Base-by-base conservation (phyloP, 345 rosid genomes). In the Eucalyptus pumila region DNA sequence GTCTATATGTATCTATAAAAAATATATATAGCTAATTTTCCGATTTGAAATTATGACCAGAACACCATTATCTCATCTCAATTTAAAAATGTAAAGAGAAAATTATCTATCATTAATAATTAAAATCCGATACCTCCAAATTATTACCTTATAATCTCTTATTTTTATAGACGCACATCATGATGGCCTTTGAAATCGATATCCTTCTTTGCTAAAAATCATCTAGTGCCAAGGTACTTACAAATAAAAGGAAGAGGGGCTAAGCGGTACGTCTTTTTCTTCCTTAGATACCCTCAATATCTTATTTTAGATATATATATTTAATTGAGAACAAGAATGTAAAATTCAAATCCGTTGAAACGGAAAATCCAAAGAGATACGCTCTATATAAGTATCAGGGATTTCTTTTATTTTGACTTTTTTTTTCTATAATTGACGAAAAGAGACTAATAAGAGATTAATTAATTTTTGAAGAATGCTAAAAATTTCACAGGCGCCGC, bases 11-110 rank as follows among this genome's bases (percentile, higher is more conserved):
- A 65, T 65, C 76, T 60, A 30, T 60, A n/a, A 2, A n/a, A 2
- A 8, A 65, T n/a, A n/a, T 65, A n/a, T n/a, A 65, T 65, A n/a
- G 76, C 40, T 15, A n/a, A 65, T 65, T 65, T 65, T 65, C 21
- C 21, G 1, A 65, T 65, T 65, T 15, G 3, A 65, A 14, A 8
- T 15, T 0, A n/a, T n/a, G 10, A n/a, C 3, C 17, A 7, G 9
- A 65, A 65, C 14, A 15, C 2, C 40, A n/a, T 65, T n/a, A 65
- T 8, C 40, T 65, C 37, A 65, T n/a, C 10, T 65, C 2, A n/a
- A 65, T 15, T 14, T n/a, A n/a, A n/a, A n/a, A n/a, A 65, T 56
- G 16, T 8, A n/a, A 65, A 65, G 9, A 65, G 76, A 7, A n/a
- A 14, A n/a, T n/a, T n/a, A 1, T n/a, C 8, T 12, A 60, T 60